A percentile compares a stretch with the other conserved stretches of the same genome.
Evolutionary conservation across 1,139 yeast genomes (phyloP).

Genomic region (Saccharomycopsis crataegensis): DNA sequence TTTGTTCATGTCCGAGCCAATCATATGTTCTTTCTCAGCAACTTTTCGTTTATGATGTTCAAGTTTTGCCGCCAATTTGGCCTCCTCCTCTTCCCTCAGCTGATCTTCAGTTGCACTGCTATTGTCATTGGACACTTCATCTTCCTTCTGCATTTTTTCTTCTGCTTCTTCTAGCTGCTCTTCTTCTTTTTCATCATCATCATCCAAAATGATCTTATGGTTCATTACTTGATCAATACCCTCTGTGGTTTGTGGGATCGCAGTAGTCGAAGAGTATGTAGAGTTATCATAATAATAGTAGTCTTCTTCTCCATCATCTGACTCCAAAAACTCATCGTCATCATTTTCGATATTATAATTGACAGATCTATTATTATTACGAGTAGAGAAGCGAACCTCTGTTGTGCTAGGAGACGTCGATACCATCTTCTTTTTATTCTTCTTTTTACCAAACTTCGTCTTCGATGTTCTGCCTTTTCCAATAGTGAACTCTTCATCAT

Average conservation of each 20-base stretch:
- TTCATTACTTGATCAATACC: conserved; percentile 49
- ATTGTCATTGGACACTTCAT: conserved; percentile 24
- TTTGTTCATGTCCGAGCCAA: conserved; percentile 37
- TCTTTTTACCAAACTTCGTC: conserved; percentile 22
- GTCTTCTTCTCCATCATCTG: conserved; percentile 43
- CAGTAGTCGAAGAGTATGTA: conserved; percentile 15
- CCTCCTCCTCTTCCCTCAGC: conserved; percentile 5
- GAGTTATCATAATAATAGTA: conserved; percentile 31
- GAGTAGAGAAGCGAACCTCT: conserved; percentile 66
- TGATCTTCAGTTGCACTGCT: conserved; percentile 31
- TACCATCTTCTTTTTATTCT: conserved; percentile 21
- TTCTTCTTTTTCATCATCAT: conserved; percentile 34
- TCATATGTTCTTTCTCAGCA: conserved; percentile 27
- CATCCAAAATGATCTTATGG: conserved; percentile 35
- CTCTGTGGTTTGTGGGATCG: conserved; percentile 31
- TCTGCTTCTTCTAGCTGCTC: conserved; percentile 24
- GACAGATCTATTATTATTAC: conserved; percentile 57
- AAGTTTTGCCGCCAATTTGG: conserved; percentile 20
- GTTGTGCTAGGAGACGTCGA: conserved; percentile 32
- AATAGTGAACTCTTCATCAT: conserved; percentile 21
- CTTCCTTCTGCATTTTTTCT: conserved; percentile 20
- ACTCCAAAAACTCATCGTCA: conserved; percentile 49
- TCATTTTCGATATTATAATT: conserved; percentile 73
- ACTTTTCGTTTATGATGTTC: conserved; percentile 7
- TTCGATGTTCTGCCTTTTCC: conserved; percentile 2